Evolutionary conservation across 2,329 filamentous ascomycete species (phyloP).

Genomic region (Bipolaris bicolor): DNA sequence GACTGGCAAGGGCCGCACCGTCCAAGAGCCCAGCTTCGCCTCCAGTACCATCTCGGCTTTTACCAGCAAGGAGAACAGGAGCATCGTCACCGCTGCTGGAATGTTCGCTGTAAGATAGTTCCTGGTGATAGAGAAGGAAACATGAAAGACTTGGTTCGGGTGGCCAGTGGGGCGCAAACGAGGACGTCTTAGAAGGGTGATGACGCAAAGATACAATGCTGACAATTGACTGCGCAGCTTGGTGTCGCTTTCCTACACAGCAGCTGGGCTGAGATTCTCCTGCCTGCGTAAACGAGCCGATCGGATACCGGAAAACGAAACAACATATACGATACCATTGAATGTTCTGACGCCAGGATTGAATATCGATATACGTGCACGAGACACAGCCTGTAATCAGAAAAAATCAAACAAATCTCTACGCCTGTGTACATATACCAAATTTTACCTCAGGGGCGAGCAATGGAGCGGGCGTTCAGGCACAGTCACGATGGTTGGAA

Average conservation of each 20-base stretch:
- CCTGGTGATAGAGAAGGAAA: neutral
- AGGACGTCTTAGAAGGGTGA: neutral
- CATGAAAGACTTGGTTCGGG: neutral
- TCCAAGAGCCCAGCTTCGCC: slow-evolving; percentile 50
- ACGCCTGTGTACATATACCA: slow-evolving; percentile 7
- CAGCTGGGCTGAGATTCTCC: slow-evolving; percentile 59
- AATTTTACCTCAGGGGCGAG: neutral
- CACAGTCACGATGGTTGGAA: slow-evolving; percentile 1
- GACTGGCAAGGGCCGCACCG: slow-evolving; percentile 33
- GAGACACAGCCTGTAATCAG: neutral
- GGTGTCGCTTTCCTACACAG: slow-evolving; percentile 60
- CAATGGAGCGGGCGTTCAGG: slow-evolving; percentile 6
- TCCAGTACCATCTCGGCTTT: slow-evolving; percentile 49
- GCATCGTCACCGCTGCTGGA: slow-evolving; percentile 55
- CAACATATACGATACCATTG: neutral
- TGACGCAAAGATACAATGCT: slow-evolving; percentile 19
- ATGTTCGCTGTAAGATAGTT: slow-evolving; percentile 58
- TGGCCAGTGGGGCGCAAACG: neutral
- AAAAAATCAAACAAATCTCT: neutral
- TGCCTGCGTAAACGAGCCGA: slow-evolving; percentile 52
- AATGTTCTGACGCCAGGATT: neutral
- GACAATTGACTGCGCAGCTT: slow-evolving; percentile 44
- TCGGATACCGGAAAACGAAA: neutral
- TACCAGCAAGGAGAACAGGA: slow-evolving; percentile 57
- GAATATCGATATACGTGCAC: neutral